phyloP scores from a whole-genome alignment of 192 early-diverging fungal genomes.

The Linnemannia elongata region DNA sequence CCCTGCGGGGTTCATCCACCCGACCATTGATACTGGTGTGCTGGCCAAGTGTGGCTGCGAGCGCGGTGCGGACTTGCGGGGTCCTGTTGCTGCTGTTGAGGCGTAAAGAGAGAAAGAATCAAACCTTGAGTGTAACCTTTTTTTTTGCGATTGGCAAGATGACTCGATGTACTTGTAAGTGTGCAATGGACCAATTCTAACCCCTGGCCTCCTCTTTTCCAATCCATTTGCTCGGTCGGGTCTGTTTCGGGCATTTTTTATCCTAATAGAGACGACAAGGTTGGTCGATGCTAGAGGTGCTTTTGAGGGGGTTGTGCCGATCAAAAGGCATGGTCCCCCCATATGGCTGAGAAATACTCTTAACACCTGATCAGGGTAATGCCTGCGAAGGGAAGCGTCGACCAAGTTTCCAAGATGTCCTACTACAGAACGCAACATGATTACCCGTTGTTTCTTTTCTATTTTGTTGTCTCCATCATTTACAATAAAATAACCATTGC shows the following conservation, averaged over 20 bases:
- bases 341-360: conserved; percentile 64
- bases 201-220: not conserved
- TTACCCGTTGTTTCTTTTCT: too few relatives aligned
- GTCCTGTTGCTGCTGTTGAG: not conserved
- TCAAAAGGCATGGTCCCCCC: not conserved
- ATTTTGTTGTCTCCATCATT: too few relatives aligned
- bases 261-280: conserved; percentile 1
- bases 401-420: conserved; percentile 3
- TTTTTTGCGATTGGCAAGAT: not conserved
- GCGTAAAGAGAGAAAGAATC: not conserved
- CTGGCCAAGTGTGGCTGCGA: conserved; percentile 30
- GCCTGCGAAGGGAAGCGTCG: conserved; percentile 65
- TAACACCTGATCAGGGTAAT: conserved; percentile 66
- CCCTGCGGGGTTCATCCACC: conserved; percentile 35
- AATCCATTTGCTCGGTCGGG: not conserved
- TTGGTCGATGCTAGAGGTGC: conserved; percentile 61
- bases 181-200: not conserved
- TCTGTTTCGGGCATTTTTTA: not conserved
- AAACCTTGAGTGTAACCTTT: not conserved
- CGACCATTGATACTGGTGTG: conserved; percentile 57
- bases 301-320: conserved; percentile 7
- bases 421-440: not conserved
- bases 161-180: not conserved
- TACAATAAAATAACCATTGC: too few relatives aligned
- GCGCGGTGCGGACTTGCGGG: not conserved